A percentile compares a stretch with the other conserved stretches of the same genome.
Conservation (phyloP, 140 eudicot species). For the Senecio squalidus region DNA sequence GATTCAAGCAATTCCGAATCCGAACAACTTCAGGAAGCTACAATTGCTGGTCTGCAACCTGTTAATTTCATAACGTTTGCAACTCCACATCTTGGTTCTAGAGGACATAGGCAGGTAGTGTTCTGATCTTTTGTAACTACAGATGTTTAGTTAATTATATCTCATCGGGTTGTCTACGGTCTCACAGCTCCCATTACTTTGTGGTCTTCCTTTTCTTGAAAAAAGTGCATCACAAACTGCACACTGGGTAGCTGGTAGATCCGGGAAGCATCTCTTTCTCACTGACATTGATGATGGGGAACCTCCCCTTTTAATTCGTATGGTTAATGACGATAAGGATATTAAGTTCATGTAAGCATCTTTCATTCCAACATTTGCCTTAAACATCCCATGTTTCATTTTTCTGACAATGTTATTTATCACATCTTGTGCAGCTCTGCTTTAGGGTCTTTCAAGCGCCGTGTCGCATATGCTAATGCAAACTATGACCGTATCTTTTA, state of each 20-base stretch:
- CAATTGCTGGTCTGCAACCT: constrained; percentile 74
- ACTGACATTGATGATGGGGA: constrained; percentile 68
- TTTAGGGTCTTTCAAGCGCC: constrained; percentile 77
- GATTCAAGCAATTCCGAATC: no score
- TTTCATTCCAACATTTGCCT: neutral
- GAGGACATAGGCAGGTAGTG: constrained; percentile 77
- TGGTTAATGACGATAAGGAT: constrained; percentile 76
- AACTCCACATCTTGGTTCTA: constrained; percentile 88
- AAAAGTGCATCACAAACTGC: constrained; percentile 82
- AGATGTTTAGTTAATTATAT: no score
- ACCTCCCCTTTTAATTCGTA: constrained; percentile 70
- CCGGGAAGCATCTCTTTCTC: constrained; percentile 85
- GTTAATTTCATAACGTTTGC: constrained; percentile 85
- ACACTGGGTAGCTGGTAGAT: constrained; percentile 87
- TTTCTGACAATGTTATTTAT: constrained; percentile 8
- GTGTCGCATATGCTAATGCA: constrained; percentile 90
- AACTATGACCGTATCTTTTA: constrained; percentile 75
- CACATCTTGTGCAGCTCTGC: constrained; percentile 57
- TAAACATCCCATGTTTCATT: neutral
- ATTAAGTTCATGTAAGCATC: constrained; percentile 68
- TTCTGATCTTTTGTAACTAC: no score
- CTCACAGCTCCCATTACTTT: constrained; percentile 74
- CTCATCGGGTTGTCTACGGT: neutral
- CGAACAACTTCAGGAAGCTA: no score
- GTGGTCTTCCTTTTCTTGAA: constrained; percentile 86